A percentile compares a stretch with the other conserved stretches of the same genome.
Evolutionary conservation across 108 stramenopile genomes (phyloP).

Genomic region (Cyclostephanos invisitatus): DNA sequence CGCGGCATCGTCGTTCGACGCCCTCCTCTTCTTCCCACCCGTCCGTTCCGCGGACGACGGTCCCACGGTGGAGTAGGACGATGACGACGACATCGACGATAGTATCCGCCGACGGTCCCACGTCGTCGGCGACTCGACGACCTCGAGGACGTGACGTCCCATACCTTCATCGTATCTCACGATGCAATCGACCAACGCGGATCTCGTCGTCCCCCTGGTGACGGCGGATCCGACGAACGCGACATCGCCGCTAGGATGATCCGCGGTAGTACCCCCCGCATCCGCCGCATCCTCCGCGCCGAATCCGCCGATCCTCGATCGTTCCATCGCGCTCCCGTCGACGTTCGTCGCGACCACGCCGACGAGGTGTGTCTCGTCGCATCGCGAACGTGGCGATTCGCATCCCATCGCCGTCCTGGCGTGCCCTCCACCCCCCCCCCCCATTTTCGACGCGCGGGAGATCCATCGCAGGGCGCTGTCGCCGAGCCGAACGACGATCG

Average conservation of each 20-base stretch:
- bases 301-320: not conserved
- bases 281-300: too few relatives aligned
- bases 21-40: too few relatives aligned
- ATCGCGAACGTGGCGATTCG: too few relatives aligned
- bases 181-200: slow-evolving; percentile 43
- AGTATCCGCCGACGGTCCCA: not conserved
- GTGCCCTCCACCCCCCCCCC: too few relatives aligned
- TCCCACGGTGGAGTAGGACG: too few relatives aligned
- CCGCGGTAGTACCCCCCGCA: too few relatives aligned
- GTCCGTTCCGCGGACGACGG: too few relatives aligned
- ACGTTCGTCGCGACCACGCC: not conserved
- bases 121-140: slow-evolving; percentile 21
- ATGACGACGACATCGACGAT: too few relatives aligned
- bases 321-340: not conserved
- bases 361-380: not conserved
- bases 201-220: not conserved
- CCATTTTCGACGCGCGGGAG: not conserved
- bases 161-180: slow-evolving; percentile 26
- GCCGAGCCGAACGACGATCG: not conserved
- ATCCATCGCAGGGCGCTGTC: not conserved
- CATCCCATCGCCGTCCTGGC: too few relatives aligned
- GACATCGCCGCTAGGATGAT: too few relatives aligned
- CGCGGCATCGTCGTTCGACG: not conserved
- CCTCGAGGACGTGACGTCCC: slow-evolving; percentile 36
- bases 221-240: not conserved